phyloP scores from a whole-genome alignment of 2,329 filamentous ascomycete genomes.

The Dendrostoma leiphaemia region DNA sequence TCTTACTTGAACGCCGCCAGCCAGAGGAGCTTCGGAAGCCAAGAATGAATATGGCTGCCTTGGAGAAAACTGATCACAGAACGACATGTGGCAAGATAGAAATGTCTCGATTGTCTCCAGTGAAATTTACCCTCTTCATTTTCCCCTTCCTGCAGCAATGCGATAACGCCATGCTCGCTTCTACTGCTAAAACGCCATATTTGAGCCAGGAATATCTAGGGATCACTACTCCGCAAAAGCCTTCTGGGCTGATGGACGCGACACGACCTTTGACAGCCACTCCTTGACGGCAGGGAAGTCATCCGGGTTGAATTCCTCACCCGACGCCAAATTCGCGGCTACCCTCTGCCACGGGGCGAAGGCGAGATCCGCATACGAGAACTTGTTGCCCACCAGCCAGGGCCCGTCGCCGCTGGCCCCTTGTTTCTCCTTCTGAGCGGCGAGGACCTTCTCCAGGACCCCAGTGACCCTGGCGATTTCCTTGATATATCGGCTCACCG shows the following conservation, averaged over 20 bases:
- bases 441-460: conserved; percentile 10
- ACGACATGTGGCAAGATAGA: too few relatives aligned
- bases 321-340: too few relatives aligned
- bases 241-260: neutral
- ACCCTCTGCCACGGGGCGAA: conserved; percentile 10
- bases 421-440: neutral
- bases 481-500: neutral
- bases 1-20: too few relatives aligned
- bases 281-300: neutral
- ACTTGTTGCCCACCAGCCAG: conserved; percentile 13
- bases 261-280: neutral
- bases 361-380: conserved; percentile 10
- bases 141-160: too few relatives aligned
- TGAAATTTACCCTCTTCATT: too few relatives aligned
- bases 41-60: too few relatives aligned
- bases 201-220: too few relatives aligned
- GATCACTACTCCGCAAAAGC: neutral
- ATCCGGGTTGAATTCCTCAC: neutral
- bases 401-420: neutral
- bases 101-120: too few relatives aligned
- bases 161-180: neutral
- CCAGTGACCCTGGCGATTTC: conserved; percentile 2
- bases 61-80: too few relatives aligned
- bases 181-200: neutral
- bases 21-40: too few relatives aligned